Evolutionary conservation across 495 filamentous ascomycete species (phyloP), one percentile per base, ranked within the genome.

Genomic region (Margaritispora aquatica): DNA sequence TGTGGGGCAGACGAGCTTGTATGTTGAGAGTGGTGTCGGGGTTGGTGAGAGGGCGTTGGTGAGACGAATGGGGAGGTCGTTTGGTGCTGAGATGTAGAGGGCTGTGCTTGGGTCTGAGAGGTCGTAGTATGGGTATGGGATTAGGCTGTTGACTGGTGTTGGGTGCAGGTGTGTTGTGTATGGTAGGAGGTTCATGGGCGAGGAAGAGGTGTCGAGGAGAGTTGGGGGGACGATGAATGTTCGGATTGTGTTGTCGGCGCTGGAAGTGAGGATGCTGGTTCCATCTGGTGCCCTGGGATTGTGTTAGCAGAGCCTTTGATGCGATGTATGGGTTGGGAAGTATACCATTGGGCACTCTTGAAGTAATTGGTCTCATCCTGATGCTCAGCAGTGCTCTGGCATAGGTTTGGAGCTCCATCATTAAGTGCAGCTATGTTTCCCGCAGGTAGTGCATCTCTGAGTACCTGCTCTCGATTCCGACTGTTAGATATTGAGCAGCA

Each of bases 51-150:
- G 63, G 22, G 62, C 47, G 22, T 59, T 64, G 62, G 82, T 72
- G 17, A 98, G 82, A 22, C 86, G 84, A 69, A 97, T 88, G 19
- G 90, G 88, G 59, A 90, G 86, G 67, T 88, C 84, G 22, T 80
- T 78, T 19, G 79, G 73, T 22, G 84, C 85, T 38, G 84, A 81
- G 1, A 96, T 82, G 54, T 90, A 74, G 21, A 85, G 70, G 21
- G 89, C 87, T 8, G 88, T 88, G 2, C 78, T 73, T 0, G 85
- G 81, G 64, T 87, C 77, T 22, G 79, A 73, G 48, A 90, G 81
- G 65, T 76, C 73, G 73, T 84, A 96, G 65, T 80, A 80, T 0
- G 94, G 93, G 65, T 92, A 88, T 29, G 86, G 74, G 1, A 88
- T 76, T 24, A 86, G 79, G 44, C 86, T 80, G 69, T 86, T 87